Evolutionary conservation across 2,329 filamentous ascomycete genomes (phyloP).

Genomic region (Neurospora sp.): DNA sequence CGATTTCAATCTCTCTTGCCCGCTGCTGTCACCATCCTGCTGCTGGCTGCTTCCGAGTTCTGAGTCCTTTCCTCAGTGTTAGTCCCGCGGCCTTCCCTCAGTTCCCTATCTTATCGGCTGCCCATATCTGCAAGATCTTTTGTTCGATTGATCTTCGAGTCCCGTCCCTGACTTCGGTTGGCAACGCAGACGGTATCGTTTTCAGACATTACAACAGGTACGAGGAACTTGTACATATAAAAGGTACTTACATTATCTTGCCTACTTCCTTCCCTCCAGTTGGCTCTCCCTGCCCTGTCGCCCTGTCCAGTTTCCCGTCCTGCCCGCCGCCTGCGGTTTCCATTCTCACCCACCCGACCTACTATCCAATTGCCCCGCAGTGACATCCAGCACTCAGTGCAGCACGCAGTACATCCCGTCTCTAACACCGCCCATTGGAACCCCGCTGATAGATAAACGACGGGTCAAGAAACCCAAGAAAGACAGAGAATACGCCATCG

Average conservation of each 20-base stretch:
- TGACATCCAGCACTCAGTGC: slow-evolving; percentile 1
- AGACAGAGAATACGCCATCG: slow-evolving; percentile 17
- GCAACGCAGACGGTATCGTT: neutral
- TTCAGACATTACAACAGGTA: neutral
- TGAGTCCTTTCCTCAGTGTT: neutral
- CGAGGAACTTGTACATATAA: neutral
- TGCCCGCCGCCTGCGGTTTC: slow-evolving; percentile 9
- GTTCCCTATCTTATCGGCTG: neutral
- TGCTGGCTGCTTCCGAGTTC: neutral
- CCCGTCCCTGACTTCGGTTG: neutral
- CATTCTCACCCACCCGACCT: slow-evolving; percentile 13
- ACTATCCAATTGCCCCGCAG: slow-evolving; percentile 17
- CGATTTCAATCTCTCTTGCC: neutral
- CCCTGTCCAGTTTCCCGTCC: slow-evolving; percentile 1
- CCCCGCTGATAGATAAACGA: slow-evolving; percentile 23
- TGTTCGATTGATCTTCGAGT: neutral
- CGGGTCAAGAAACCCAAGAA: neutral
- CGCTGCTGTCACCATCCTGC: neutral
- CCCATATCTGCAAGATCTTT: neutral
- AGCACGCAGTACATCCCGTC: neutral
- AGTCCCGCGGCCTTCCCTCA: neutral
- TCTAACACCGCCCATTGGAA: slow-evolving; percentile 7
- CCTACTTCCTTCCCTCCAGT: neutral
- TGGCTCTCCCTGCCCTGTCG: neutral
- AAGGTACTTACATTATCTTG: neutral